Percentiles rank a stretch among this genome's conserved stretches.
Evolutionary conservation across 495 filamentous ascomycete species (phyloP).

Genomic region (Recurvomyces mirabilis): DNA sequence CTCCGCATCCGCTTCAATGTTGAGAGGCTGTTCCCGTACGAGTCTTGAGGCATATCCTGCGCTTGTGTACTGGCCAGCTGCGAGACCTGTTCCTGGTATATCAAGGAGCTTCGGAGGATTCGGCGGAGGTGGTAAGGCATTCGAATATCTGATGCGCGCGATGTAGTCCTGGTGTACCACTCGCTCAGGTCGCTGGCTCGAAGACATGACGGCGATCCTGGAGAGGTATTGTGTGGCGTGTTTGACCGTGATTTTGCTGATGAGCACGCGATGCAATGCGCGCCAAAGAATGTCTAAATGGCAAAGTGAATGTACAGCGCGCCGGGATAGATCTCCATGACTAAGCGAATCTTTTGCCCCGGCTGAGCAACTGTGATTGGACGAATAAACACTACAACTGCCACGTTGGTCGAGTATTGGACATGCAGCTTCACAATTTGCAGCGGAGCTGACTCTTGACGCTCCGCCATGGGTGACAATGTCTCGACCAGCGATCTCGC

Average conservation of each 20-base stretch:
- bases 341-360: too few species aligned
- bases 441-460: too few species aligned
- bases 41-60: slow-evolving; percentile 79
- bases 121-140: slow-evolving; percentile 84
- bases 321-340: too few species aligned
- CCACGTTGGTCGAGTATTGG: too few species aligned
- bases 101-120: slow-evolving; percentile 92
- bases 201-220: slow-evolving; percentile 14
- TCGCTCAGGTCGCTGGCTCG: slow-evolving; percentile 13
- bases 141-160: slow-evolving; percentile 85
- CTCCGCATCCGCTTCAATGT: slow-evolving; percentile 95
- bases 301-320: too few species aligned
- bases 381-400: too few species aligned
- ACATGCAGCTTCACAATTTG: too few species aligned
- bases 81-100: slow-evolving; percentile 82
- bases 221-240: background rate
- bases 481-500: too few species aligned
- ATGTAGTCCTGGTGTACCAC: slow-evolving; percentile 79
- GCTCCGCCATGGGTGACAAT: too few species aligned
- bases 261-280: background rate
- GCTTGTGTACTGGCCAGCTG: slow-evolving; percentile 69
- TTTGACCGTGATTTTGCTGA: too few species aligned
- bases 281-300: too few species aligned
- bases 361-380: too few species aligned
- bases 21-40: slow-evolving; percentile 80